Evolutionary conservation across 1,139 yeast species (phyloP), one percentile per base, ranked within the genome.

Genomic region (Groenewaldozyma sp.): DNA sequence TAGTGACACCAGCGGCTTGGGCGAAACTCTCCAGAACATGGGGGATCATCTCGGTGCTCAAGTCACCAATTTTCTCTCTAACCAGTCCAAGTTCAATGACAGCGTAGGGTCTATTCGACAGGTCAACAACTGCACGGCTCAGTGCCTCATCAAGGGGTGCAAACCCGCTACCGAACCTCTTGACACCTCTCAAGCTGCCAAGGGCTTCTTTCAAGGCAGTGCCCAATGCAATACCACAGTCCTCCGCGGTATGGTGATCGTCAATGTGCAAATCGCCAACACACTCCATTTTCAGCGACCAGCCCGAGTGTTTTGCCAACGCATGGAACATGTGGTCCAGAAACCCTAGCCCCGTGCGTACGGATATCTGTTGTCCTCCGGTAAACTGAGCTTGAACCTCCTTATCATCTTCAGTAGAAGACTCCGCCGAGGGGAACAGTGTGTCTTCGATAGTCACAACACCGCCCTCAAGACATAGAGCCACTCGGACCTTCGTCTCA

Each of bases 301-400:
- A 91, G 11, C 98, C 98, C 1, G 93, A 71, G 62, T 91, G 98
- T 58, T 91, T 91, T 33, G 97, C 96, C 51, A 91, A 70, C 0
- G 98, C 98, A 56, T 88, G 96, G 34, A 91, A 69, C 98, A 91
- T 91, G 62, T 91, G 98, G 65, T 91, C 98, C 46, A 91, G 68
- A 59, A 91, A 91, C 1, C 98, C 98, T 41, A 91, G 74, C 33
- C 98, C 98, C 0, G 97, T 82, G 54, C 84, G 84, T 41, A 91
- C 77, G 35, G 75, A 68, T 46, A 91, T 87, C 10, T 73, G 68
- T 60, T 91, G 98, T 3, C 81, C 64, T 2, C 73, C 62, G 21
- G 43, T 42, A 37, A 65, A 52, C 58, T 81, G 88, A 37, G 72
- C 54, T 31, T 79, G 87, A 9, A 63, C 64, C 35, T 58, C 53